Base-by-base conservation (phyloP, 2,329 filamentous ascomycete species). In the Capronia americana region DNA sequence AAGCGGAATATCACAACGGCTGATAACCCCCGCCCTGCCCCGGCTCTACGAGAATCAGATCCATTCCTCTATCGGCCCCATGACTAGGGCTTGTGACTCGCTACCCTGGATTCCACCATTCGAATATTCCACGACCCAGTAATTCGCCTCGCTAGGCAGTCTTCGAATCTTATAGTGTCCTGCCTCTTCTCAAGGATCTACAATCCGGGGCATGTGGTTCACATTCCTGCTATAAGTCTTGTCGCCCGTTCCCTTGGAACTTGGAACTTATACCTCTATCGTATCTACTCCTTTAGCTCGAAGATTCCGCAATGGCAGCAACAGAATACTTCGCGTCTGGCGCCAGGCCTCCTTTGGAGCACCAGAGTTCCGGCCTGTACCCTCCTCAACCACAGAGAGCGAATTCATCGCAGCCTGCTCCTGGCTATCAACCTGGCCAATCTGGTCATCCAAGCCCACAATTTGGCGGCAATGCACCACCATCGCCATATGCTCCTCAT, bases 291-390 rank as follows among this genome's bases (percentile, higher is more conserved):
- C 14, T n/a, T 26, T 14, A 46, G 6, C 46, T 65, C 44, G 26
- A 11, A 34, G 48, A 6, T 11, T 17, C 12, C 57, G 58, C 28
- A 7, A 72, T 73, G 71, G 69, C 71, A 65, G 71, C 71, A 30
- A 67, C 69, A 63, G 70, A 71, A n/a, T 73, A 70, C 57, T 72
- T 66, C 46, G 59, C 65, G 11, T 41, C 61, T n/a, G 66, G 48
- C 46, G 56, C 67, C 4, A 63, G 69, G 58, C 67, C 69, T 28
- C 55, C 57, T 30, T 59, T 63, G 17, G 61, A 63, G 30, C 67
- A 64, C 55, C 61, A 65, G 28, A 65, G 61, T 54, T 41, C 58
- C n/a, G 54, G 63, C 26, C 55, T 58, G 3, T 50, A 64, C 57
- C 65, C 38, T 11, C 58, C 65, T 53, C 54, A 48, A 34, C 61